Percentiles rank a stretch among this genome's conserved stretches.
Conservation (phyloP, 1,139 yeast genomes). For the Pneumocystis wakefieldiae region DNA sequence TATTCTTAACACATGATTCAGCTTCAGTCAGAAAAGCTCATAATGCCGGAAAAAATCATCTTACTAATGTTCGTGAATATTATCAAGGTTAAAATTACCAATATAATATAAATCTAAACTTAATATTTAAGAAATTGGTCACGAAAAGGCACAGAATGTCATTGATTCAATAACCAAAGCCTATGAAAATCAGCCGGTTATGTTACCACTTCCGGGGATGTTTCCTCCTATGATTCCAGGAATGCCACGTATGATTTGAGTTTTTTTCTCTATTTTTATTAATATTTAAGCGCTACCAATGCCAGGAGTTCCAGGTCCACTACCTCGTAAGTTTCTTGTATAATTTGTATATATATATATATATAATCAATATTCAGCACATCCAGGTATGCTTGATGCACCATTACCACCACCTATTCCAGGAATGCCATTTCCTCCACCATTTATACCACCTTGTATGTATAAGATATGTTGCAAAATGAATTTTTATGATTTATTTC, state of each 20-base stretch:
- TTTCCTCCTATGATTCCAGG: conserved; percentile 6
- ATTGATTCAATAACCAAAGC: conserved; percentile 12
- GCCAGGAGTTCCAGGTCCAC: conserved; percentile 7
- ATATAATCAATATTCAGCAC: not conserved
- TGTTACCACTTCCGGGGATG: conserved; percentile 15
- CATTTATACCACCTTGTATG: conserved; percentile 7
- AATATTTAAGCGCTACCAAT: conserved; percentile 17
- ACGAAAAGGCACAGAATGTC: conserved; percentile 16
- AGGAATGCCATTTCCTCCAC: conserved; percentile 19
- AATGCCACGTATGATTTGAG: not conserved
- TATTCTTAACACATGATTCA: conserved; percentile 78
- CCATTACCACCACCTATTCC: conserved; percentile 16
- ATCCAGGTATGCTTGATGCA: not conserved
- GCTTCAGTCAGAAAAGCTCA: conserved; percentile 77
- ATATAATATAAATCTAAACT: not conserved
- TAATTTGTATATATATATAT: conserved; percentile 9
- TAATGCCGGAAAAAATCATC: conserved; percentile 64
- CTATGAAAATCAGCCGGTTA: conserved; percentile 15
- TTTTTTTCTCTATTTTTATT: conserved; percentile 5
- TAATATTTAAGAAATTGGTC: conserved; percentile 15
- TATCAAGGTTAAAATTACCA: conserved; percentile 34
- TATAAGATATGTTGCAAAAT: not conserved
- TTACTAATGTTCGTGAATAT: conserved; percentile 59
- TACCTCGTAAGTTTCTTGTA: conserved; percentile 9
- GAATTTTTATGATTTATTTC: not conserved